Percentiles rank a stretch among this genome's conserved stretches.
phyloP scores from a whole-genome alignment of 2,329 filamentous ascomycete species.

The Volutella citrinella region DNA sequence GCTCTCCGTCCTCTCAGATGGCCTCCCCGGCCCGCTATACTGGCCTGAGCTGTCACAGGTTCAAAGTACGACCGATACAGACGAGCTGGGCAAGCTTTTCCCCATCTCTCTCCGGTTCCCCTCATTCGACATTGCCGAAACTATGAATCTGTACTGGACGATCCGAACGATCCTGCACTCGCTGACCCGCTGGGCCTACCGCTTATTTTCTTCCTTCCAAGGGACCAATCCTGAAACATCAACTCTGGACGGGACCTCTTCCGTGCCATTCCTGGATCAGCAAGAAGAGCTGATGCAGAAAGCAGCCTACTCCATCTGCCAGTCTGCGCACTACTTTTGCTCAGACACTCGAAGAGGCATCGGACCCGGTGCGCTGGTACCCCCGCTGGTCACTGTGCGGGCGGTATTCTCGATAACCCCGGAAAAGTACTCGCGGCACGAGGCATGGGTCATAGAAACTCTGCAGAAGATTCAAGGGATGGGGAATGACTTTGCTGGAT shows the following conservation, averaged over 20 bases:
- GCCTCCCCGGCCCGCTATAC: conserved; percentile 2
- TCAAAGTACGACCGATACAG: conserved; percentile 1
- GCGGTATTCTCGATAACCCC: not conserved
- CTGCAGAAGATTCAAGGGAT: conserved; percentile 1
- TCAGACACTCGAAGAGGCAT: not conserved
- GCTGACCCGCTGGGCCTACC: not conserved
- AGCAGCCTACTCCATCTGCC: conserved; percentile 5
- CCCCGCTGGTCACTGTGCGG: conserved; percentile 3
- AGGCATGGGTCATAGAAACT: conserved; percentile 3
- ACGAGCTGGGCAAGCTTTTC: conserved; percentile 5
- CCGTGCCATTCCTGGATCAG: not conserved
- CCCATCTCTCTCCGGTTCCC: conserved; percentile 6
- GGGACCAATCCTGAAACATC: not conserved
- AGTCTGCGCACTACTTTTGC: conserved; percentile 6
- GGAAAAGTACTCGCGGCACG: not conserved
- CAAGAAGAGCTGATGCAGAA: conserved; percentile 3
- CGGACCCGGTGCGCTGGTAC: conserved; percentile 3
- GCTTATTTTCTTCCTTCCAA: not conserved
- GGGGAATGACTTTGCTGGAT: conserved; percentile 2
- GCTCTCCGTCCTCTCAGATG: conserved; percentile 1
- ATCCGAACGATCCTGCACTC: conserved; percentile 3
- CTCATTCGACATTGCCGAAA: conserved; percentile 6
- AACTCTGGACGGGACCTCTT: not conserved
- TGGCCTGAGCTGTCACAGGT: conserved; percentile 4
- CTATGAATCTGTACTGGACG: conserved; percentile 8